A percentile compares a stretch with the other conserved stretches of the same genome.
Evolutionary conservation across 169 alveolate species (phyloP).

Genomic region (Plasmodium adleri): DNA sequence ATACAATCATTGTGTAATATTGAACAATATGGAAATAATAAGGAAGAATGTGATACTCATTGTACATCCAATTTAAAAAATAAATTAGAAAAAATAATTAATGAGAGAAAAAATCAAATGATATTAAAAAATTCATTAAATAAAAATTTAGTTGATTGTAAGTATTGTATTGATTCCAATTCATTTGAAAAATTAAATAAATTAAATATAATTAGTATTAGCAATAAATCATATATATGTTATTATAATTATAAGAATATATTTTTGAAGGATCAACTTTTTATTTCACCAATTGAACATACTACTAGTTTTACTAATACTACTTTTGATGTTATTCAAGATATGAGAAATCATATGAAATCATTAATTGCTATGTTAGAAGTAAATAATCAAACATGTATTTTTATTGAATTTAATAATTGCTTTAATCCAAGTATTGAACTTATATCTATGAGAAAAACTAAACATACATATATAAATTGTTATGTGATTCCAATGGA

Average conservation of each 20-base stretch:
- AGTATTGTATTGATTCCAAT: slow-evolving; percentile 68
- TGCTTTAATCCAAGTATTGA: slow-evolving; percentile 66
- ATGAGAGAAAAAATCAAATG: slow-evolving; percentile 44
- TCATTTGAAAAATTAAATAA: slow-evolving; percentile 60
- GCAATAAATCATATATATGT: slow-evolving; percentile 72
- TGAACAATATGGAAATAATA: background rate
- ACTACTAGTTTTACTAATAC: slow-evolving; percentile 72
- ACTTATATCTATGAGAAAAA: slow-evolving; percentile 62
- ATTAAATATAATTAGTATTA: slow-evolving; percentile 73
- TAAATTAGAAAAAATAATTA: slow-evolving; percentile 62
- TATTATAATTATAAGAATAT: slow-evolving; percentile 75
- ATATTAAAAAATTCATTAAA: slow-evolving; percentile 51
- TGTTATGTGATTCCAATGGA: slow-evolving; percentile 74
- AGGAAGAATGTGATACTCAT: background rate
- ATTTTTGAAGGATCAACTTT: slow-evolving; percentile 66
- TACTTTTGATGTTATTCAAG: slow-evolving; percentile 59
- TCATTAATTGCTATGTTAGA: slow-evolving; percentile 76
- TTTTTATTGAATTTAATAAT: slow-evolving; percentile 76
- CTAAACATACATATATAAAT: slow-evolving; percentile 75
- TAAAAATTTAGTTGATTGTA: slow-evolving; percentile 74
- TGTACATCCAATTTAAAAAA: slow-evolving; percentile 10
- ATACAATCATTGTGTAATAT: background rate
- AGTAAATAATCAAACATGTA: slow-evolving; percentile 63
- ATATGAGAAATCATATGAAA: slow-evolving; percentile 75
- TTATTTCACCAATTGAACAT: slow-evolving; percentile 76